Evolutionary conservation across 148 eudicot genomes (phyloP), one percentile per base, ranked within the genome.

Genomic region (Simmondsia chinensis): DNA sequence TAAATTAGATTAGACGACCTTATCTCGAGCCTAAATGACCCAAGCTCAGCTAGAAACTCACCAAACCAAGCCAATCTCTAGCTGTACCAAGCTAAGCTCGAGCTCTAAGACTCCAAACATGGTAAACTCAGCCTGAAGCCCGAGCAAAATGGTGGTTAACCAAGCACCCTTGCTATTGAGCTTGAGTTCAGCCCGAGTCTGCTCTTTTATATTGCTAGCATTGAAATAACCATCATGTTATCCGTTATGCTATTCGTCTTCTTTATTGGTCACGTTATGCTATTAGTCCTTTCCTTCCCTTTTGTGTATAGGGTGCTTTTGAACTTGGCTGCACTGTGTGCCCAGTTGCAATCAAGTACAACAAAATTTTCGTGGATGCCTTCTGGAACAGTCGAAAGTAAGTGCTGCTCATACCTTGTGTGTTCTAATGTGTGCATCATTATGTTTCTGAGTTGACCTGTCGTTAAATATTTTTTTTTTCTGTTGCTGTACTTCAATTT

Each of bases 381-480:
- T 93, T 93, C 48, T 93, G 99, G 99, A 93, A 86, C 62, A 86
- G 96, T 45, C 57, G 73, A 47, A 93, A 93, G 99, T 93, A 77
- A 79, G 96, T 18, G 64, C 32, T 33, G 27, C 41, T 26, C 41
- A 18, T 13, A 8, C 27, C 45, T 37, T 33, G 22, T 16, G n/a
- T 20, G 30, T 41, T 48, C 47, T 30, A 28, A 23, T 8, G 15
- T 51, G 46, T n/a, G 42, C 19, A 27, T 32, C 14, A 21, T 20
- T 20, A 4, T 49, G 4, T 36, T 10, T 5, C 12, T 6, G 19
- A 25, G 4, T 13, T 1, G 10, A 7, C 4, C 14, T 39, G 9
- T 50, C 12, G 27, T 29, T 20, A n/a, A 33, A 31, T 17, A 12
- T 40, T 32, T 43, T 20, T 39, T 7, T 21, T 21, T 23, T n/a